phyloP scores from a whole-genome alignment of 345 rosid species.

The Murraya paniculata region DNA sequence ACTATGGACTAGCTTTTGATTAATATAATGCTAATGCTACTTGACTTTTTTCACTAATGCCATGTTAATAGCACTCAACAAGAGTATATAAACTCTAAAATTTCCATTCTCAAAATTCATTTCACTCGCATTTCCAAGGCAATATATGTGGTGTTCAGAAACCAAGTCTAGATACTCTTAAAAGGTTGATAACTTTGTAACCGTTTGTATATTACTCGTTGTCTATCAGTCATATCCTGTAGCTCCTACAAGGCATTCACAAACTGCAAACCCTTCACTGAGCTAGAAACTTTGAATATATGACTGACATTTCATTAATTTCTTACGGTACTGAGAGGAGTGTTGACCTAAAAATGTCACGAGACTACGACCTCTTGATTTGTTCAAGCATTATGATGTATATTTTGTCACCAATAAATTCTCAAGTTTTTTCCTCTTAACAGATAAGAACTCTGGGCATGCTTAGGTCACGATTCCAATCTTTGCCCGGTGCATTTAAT shows the following conservation, averaged over 20 bases:
- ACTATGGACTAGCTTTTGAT: not conserved
- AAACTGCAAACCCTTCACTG: not conserved
- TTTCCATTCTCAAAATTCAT: not conserved
- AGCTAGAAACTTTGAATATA: not conserved
- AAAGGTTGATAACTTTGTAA: not conserved
- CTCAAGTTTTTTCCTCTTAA: constrained; percentile 4
- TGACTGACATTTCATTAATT: not conserved
- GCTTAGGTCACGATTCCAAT: constrained; percentile 95
- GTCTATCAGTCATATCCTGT: not conserved
- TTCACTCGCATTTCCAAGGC: not conserved
- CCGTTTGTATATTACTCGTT: not conserved
- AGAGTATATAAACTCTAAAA: not conserved
- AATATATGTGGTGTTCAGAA: not conserved
- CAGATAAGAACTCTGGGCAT: constrained; percentile 94
- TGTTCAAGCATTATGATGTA: not conserved
- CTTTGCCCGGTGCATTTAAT: constrained; percentile 92
- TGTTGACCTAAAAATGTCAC: not conserved
- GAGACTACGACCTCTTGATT: not conserved
- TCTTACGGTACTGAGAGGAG: not conserved
- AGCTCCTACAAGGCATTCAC: not conserved
- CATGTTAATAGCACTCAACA: not conserved
- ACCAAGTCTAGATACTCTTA: not conserved
- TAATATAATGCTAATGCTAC: not conserved
- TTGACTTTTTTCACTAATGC: not conserved
- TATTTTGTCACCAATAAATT: not conserved